A percentile compares a stretch with the other conserved stretches of the same genome.
phyloP scores from a whole-genome alignment of 169 alveolate species.

The Perkinsus olseni region DNA sequence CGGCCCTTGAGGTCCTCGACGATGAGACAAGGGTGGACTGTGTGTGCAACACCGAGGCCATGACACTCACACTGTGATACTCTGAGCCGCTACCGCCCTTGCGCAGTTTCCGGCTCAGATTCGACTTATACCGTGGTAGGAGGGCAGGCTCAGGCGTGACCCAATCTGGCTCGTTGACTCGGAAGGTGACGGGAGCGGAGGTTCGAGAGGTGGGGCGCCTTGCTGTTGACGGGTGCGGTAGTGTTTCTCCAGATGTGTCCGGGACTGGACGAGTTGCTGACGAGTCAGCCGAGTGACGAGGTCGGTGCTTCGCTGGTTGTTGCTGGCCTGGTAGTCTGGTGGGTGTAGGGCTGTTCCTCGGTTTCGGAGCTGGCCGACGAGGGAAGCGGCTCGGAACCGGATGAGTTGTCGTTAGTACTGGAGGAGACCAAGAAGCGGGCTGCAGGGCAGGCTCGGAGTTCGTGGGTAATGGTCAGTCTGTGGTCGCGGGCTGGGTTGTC shows the following conservation, averaged over 20 bases:
- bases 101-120: not conserved
- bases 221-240: not conserved
- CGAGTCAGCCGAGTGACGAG: no score
- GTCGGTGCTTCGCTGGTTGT: no score
- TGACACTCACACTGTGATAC: not conserved
- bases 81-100: no score
- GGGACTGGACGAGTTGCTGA: not conserved
- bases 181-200: not conserved
- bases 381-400: not conserved
- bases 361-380: not conserved
- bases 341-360: not conserved
- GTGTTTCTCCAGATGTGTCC: not conserved
- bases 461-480: not conserved
- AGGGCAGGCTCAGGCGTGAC: not conserved
- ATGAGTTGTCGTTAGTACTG: not conserved
- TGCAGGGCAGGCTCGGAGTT: not conserved
- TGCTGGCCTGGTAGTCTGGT: not conserved
- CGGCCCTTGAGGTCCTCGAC: not conserved
- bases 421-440: not conserved
- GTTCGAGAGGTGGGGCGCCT: not conserved
- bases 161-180: not conserved
- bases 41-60: not conserved
- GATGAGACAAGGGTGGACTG: not conserved
- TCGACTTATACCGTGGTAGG: not conserved
- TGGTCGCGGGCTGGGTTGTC: not conserved